These are phyloP conservation scores for Boletellus ananas DNA, from an alignment of 768 basidiomycete genomes.

Conservation along the genomic window DNA sequence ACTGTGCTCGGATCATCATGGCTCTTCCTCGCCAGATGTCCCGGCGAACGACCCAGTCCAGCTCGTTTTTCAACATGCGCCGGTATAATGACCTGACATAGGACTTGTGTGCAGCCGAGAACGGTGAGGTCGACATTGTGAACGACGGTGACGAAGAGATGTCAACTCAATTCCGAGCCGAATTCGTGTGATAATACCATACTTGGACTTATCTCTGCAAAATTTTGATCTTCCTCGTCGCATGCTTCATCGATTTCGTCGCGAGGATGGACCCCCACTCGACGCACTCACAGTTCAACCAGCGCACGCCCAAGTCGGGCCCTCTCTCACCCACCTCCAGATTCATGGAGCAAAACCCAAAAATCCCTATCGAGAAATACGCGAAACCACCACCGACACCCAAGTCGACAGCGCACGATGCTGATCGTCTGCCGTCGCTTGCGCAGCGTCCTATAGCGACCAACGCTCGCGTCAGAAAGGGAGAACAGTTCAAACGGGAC, in stretches of 20 bases:
- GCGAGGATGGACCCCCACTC: conserved; percentile 74
- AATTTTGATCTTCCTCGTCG: background rate
- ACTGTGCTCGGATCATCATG: conserved; percentile 83
- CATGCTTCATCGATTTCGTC: background rate
- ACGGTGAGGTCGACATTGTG: conserved; percentile 55
- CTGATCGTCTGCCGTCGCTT: conserved; percentile 14
- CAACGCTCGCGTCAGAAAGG: conserved; percentile 74
- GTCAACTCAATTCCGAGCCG: background rate
- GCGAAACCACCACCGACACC: conserved; percentile 36
- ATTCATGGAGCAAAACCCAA: conserved; percentile 41
- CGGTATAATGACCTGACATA: conserved; percentile 93
- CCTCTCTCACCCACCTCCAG: conserved; percentile 46
- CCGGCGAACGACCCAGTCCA: conserved; percentile 87
- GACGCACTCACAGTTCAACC: conserved; percentile 69
- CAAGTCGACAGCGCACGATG: conserved; percentile 16
- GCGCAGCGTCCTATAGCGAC: conserved; percentile 63
- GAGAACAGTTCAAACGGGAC: conserved; percentile 71
- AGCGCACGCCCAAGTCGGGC: conserved; percentile 64
- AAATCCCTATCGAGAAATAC: conserved; percentile 43
- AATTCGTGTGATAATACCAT: conserved; percentile 15
- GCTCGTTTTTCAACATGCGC: conserved; percentile 77
- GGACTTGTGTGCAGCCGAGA: conserved; percentile 70
- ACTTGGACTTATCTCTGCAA: conserved; percentile 9
- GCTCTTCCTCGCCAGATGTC: conserved; percentile 86
- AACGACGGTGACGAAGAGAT: conserved; percentile 4